phyloP scores from a whole-genome alignment of 805 yeast genomes.

The Myxozyma melibiosi region DNA sequence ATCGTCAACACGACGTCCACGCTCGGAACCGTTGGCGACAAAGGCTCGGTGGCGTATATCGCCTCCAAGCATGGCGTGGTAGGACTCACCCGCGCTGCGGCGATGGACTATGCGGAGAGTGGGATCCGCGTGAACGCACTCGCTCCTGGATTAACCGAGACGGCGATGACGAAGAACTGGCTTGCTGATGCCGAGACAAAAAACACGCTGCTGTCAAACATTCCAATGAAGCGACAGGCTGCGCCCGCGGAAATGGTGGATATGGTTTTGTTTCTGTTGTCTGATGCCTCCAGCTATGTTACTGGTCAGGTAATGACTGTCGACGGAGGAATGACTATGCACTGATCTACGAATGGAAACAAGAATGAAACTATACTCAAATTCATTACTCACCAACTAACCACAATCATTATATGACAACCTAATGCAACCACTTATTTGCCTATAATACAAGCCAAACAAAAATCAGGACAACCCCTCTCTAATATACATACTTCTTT shows the following conservation, averaged over 20 bases:
- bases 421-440: background rate
- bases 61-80: conserved; percentile 46
- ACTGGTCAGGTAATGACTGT: conserved; percentile 64
- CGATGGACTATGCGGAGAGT: conserved; percentile 61
- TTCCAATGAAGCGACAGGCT: conserved; percentile 61
- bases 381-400: background rate
- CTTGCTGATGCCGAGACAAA: conserved; percentile 40
- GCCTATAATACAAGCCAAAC: background rate
- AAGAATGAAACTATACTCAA: background rate
- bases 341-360: conserved; percentile 10
- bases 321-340: conserved; percentile 50
- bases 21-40: conserved; percentile 44
- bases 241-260: conserved; percentile 66
- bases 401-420: background rate
- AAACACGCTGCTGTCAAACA: conserved; percentile 44
- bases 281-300: conserved; percentile 54
- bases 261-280: conserved; percentile 58
- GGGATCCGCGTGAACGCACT: conserved; percentile 58
- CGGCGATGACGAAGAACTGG: conserved; percentile 55
- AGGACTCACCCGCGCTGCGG: conserved; percentile 47
- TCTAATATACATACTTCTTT: conserved; percentile 19
- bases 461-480: background rate
- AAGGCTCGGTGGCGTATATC: conserved; percentile 44
- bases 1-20: conserved; percentile 46
- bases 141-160: conserved; percentile 62